Base-by-base conservation (phyloP, 2,329 filamentous ascomycete genomes). In the Paecilomyces sp. region DNA sequence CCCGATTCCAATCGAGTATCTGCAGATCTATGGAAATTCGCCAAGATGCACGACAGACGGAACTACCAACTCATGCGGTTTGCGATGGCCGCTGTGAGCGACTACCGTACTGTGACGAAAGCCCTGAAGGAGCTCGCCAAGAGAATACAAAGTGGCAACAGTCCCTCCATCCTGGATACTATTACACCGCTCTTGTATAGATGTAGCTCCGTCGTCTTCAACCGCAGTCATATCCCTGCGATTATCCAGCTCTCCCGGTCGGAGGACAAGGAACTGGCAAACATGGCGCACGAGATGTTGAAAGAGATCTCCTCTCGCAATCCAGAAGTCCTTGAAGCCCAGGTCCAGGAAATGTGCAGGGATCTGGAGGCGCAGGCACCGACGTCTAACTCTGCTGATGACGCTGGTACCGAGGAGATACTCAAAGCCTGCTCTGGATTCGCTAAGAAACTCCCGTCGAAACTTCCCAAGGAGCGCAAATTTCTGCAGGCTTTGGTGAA, bases 391-490 rank as follows among this genome's bases (percentile, higher is more conserved):
- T 85, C 84, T 57, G 71, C 82, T 1, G 92, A 92, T 62, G 89
- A 93, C 57, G 74, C 85, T 1, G 82, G 85, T 2, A 88, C 90
- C n/a, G 90, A 94, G 12, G 91, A 97, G 68, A 93, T 93, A 1
- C 81, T 99, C 60, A 97, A 96, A 72, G 93, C 95, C 2, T 97
- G 94, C 71, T 90, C 93, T 9, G 91, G 90, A 1, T 99, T 96
- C 72, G 90, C 92, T 1, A 88, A 88, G 68, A 92, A 88, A 67
- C 93, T 95, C 66, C 88, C 93, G 0, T 82, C 87, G 11, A 92
- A 97, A 61, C 85, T 99, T 57, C 90, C 90, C 0, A 84, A 86
- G 61, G 90, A 96, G 62, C 86, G 88, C 59, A 90, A 89, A 65
- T 93, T 97, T 67, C 81, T 86, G 33, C 87, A 94, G 68, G 88